These are phyloP conservation scores for Chaetomium olivaceum DNA, from an alignment of 2,329 filamentous ascomycete species.

Conservation along the genomic window DNA sequence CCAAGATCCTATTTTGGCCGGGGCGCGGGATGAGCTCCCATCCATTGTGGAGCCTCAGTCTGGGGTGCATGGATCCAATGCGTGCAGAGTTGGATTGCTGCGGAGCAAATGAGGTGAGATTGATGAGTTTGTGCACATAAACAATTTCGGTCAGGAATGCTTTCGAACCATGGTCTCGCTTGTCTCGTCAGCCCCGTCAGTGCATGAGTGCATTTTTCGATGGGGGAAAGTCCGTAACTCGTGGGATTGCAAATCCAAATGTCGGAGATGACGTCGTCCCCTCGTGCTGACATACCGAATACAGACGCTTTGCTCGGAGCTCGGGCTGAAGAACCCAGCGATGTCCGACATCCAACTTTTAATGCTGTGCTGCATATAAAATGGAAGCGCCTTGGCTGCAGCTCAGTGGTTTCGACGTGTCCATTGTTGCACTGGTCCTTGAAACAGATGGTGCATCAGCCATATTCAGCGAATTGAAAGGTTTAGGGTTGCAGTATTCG, in stretches of 20 bases:
- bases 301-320: background rate
- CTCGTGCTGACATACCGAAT: background rate
- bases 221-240: background rate
- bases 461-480: background rate
- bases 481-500: background rate
- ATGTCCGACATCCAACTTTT: background rate
- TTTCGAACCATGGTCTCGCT: background rate
- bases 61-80: slow-evolving; percentile 10
- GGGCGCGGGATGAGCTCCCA: background rate
- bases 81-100: background rate
- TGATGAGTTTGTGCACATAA: background rate
- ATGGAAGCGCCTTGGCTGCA: background rate
- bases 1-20: background rate
- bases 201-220: background rate
- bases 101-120: background rate
- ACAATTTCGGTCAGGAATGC: background rate
- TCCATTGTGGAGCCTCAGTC: background rate
- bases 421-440: background rate
- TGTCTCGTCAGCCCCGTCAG: background rate
- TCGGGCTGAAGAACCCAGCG: background rate
- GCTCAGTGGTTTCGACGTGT: background rate
- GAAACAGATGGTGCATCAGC: background rate
- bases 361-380: background rate
- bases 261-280: background rate
- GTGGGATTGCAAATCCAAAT: background rate